Evolutionary conservation across 345 rosid species (phyloP).

Genomic region (Lumnitzera racemosa): DNA sequence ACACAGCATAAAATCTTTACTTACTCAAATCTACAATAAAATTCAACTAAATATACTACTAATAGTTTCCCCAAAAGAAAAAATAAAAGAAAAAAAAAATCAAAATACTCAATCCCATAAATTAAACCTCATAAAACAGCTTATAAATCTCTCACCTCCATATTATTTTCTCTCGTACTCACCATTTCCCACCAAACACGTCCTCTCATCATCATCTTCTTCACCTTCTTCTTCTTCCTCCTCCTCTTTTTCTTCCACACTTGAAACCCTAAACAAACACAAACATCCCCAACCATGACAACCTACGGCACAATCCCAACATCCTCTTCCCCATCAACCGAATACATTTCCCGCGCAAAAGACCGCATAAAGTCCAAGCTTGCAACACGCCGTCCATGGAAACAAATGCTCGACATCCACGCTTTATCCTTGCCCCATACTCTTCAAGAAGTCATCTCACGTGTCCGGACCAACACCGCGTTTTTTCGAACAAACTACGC

Average conservation of each 20-base stretch:
- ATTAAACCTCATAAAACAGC: background rate
- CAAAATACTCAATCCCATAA: too few species aligned
- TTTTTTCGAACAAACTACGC: slow-evolving; percentile 71
- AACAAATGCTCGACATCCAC: slow-evolving; percentile 41
- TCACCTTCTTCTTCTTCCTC: background rate
- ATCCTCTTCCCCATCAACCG: slow-evolving; percentile 47
- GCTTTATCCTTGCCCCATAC: slow-evolving; percentile 29
- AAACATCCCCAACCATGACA: slow-evolving; percentile 34
- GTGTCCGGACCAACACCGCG: slow-evolving; percentile 38
- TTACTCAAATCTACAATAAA: too few species aligned
- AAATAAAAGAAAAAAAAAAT: too few species aligned
- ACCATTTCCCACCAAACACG: background rate
- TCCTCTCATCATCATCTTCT: background rate
- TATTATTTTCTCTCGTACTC: background rate
- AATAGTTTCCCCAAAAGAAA: too few species aligned
- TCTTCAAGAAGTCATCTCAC: slow-evolving; percentile 30
- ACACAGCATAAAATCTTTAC: too few species aligned
- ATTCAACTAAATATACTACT: too few species aligned
- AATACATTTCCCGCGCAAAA: slow-evolving; percentile 60
- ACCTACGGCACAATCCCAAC: slow-evolving; percentile 80
- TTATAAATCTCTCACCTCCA: background rate
- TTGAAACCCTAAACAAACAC: background rate
- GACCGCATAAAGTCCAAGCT: slow-evolving; percentile 54
- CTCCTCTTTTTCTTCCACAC: background rate
- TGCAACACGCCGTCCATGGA: slow-evolving; percentile 65